phyloP scores from a whole-genome alignment of 306 rosid species.

The Rubus idaeus region DNA sequence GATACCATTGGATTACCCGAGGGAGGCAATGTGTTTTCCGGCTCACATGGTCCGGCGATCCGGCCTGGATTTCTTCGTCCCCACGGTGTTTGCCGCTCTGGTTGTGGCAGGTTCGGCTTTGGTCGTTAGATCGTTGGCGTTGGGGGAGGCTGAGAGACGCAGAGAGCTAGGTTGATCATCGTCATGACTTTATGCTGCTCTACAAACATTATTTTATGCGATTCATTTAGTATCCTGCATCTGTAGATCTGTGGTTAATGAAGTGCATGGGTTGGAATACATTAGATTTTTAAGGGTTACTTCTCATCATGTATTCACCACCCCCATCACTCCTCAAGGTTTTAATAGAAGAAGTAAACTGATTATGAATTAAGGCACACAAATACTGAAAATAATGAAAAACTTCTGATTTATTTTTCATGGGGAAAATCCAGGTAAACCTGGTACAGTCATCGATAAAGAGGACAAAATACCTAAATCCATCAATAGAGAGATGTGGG shows the following conservation, averaged over 20 bases:
- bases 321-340: too few species aligned
- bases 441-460: too few species aligned
- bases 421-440: too few species aligned
- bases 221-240: neutral
- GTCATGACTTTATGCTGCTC: neutral
- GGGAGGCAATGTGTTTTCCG: slow-evolving; percentile 58
- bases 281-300: neutral
- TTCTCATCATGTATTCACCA: too few species aligned
- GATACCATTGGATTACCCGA: slow-evolving; percentile 62
- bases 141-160: slow-evolving; percentile 15
- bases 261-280: neutral
- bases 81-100: slow-evolving; percentile 68
- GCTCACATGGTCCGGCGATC: slow-evolving; percentile 45
- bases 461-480: too few species aligned
- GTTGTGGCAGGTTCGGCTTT: slow-evolving; percentile 55
- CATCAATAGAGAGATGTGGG: too few species aligned
- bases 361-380: too few species aligned
- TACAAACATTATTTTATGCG: neutral
- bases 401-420: too few species aligned
- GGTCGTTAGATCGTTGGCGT: slow-evolving; percentile 44
- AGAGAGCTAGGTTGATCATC: slow-evolving; percentile 1
- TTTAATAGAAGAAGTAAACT: too few species aligned
- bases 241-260: neutral
- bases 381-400: too few species aligned
- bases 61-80: slow-evolving; percentile 61